phyloP scores from a whole-genome alignment of 495 filamentous ascomycete species.

The Tuber microsphaerosporum region DNA sequence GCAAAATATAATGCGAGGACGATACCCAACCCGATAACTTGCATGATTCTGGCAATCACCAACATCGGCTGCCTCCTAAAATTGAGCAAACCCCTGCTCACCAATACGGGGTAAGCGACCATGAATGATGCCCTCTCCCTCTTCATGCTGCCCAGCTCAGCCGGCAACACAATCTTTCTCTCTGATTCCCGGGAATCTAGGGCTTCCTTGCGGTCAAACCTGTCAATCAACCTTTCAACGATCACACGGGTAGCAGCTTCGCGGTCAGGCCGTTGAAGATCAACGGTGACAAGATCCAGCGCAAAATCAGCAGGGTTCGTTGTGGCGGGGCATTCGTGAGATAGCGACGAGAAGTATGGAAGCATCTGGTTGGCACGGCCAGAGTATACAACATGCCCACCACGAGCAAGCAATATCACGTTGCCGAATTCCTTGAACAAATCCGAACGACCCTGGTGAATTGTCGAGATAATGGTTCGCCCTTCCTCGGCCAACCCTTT shows the following conservation, averaged over 20 bases:
- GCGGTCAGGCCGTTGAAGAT: conserved; percentile 56
- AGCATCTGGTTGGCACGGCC: conserved; percentile 61
- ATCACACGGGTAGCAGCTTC: conserved; percentile 55
- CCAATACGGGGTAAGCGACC: conserved; percentile 57
- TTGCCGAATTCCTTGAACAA: conserved; percentile 64
- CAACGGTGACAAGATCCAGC: conserved; percentile 65
- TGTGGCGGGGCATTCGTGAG: conserved; percentile 56
- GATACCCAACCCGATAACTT: conserved; percentile 59
- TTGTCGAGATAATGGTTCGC: conserved; percentile 63
- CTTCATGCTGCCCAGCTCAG: conserved; percentile 60
- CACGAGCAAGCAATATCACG: conserved; percentile 61
- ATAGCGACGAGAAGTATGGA: conserved; percentile 54
- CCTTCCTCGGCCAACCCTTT: conserved; percentile 63
- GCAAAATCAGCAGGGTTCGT: conserved; percentile 73
- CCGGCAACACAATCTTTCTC: conserved; percentile 53
- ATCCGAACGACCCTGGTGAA: conserved; percentile 68
- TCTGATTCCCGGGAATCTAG: conserved; percentile 33
- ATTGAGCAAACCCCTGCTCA: conserved; percentile 59
- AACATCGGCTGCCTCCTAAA: conserved; percentile 59
- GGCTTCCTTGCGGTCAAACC: conserved; percentile 47
- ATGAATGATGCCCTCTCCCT: conserved; percentile 56
- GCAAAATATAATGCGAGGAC: conserved; percentile 65
- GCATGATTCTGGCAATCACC: conserved; percentile 58
- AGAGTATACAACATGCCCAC: conserved; percentile 60
- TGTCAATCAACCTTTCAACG: conserved; percentile 53